Base-by-base conservation (phyloP, 1,284 basidiomycete species). In the Cystobasidium slooffiae region DNA sequence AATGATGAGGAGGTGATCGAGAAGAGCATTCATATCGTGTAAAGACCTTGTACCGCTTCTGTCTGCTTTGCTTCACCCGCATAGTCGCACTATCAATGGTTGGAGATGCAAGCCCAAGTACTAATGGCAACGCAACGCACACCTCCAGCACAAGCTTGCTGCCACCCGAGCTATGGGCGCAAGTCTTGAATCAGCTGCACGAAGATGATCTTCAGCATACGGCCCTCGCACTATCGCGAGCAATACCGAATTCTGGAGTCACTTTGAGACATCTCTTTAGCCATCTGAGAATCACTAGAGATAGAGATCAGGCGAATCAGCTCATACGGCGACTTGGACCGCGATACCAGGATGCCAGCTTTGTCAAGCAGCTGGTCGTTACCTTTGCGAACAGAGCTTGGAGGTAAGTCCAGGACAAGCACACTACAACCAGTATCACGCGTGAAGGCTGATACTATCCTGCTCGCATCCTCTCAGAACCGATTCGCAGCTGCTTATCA, bases 401-500 rank as follows among this genome's bases (percentile, higher is more conserved):
- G 65, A 75, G 51, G 74, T 76, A n/a, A 75, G 78, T 73, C 46
- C 62, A 76, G 63, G 8, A 20, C 67, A 51, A 16, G 9, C 16
- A 24, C 4, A 47, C n/a, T 18, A 18, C 44, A 18, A 9, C 18
- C 31, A n/a, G 43, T 20, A 1, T 10, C 62, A 20, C 43, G 31
- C 6, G 9, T 16, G 9, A 8, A 55, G 39, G 14, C 51, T 56
- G 22, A 53, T 58, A 12, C 5, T 9, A 24, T n/a, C 47, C 63
- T 18, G 39, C 7, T 5, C 1, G 5, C 37, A 6, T 16, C 1
- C 10, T 14, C 24, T 31, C 68, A 79, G 79, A 20, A 78, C 77
- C n/a, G 79, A 79, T 63, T 75, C 76, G 5, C 76, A 80, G 39
- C 62, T 78, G 16, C 64, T 80, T 22, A 74, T 79, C 75, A 80